These are phyloP conservation scores for Volvariella surrecta DNA, from an alignment of 1,284 basidiomycete genomes.

Conservation along the genomic window DNA sequence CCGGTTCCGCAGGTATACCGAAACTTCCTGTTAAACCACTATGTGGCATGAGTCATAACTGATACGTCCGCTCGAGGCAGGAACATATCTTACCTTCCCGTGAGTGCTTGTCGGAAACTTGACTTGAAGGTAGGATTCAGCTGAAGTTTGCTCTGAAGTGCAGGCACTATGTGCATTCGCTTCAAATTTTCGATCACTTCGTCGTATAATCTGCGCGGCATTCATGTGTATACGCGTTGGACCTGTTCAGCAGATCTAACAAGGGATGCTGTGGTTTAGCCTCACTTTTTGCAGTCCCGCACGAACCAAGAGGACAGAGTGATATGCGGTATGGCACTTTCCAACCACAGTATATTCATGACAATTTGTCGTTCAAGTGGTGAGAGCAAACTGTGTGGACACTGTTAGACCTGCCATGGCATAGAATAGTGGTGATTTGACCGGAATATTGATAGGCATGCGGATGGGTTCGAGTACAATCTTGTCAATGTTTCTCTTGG, in stretches of 20 bases:
- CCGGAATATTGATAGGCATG: slow-evolving; percentile 93
- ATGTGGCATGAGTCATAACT: slow-evolving; percentile 10
- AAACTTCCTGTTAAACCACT: slow-evolving; percentile 91
- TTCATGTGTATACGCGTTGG: slow-evolving; percentile 10
- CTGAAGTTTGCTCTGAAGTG: slow-evolving; percentile 49
- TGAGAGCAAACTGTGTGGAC: slow-evolving; percentile 59
- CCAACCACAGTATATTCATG: slow-evolving; percentile 89
- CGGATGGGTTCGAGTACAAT: slow-evolving; percentile 84
- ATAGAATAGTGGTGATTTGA: slow-evolving; percentile 21
- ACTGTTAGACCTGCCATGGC: slow-evolving; percentile 10
- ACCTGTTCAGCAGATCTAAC: background rate
- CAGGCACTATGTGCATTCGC: slow-evolving; percentile 70
- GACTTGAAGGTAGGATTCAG: slow-evolving; percentile 76
- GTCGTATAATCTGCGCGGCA: slow-evolving; percentile 57
- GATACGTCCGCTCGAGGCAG: background rate
- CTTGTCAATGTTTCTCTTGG: slow-evolving; percentile 78
- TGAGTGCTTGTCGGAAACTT: slow-evolving; percentile 81
- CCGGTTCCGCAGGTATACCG: slow-evolving; percentile 71
- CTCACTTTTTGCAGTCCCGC: slow-evolving; percentile 62
- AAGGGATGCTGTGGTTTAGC: slow-evolving; percentile 7
- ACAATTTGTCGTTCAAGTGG: slow-evolving; percentile 87
- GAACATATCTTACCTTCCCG: slow-evolving; percentile 61
- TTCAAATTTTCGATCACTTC: slow-evolving; percentile 59
- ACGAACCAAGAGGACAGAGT: slow-evolving; percentile 85
- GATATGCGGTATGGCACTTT: slow-evolving; percentile 58